Percentiles rank a stretch among this genome's conserved stretches.
These are phyloP conservation scores for Xylaria longipes DNA, from an alignment of 495 filamentous ascomycete species.

Conservation along the genomic window DNA sequence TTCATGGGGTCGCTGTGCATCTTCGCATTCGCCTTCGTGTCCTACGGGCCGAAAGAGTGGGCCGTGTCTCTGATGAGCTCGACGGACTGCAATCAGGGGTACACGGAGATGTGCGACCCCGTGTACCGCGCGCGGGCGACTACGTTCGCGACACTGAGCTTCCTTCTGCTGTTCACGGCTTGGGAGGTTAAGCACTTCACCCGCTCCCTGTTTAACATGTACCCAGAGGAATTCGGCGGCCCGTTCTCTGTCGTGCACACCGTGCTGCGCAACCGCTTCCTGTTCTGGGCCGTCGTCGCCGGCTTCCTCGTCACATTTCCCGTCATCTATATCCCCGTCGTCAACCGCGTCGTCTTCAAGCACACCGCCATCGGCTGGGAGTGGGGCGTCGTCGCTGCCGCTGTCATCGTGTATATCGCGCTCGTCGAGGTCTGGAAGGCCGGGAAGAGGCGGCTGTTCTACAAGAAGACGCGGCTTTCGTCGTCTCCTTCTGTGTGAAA, in stretches of 20 bases:
- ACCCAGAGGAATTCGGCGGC: constrained; percentile 50
- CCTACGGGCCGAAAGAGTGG: constrained; percentile 51
- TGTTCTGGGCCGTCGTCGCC: constrained; percentile 62
- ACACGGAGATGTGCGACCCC: constrained; percentile 50
- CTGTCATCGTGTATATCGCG: constrained; percentile 51
- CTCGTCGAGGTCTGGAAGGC: constrained; percentile 63
- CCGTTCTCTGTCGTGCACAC: constrained; percentile 54
- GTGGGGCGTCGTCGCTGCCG: constrained; percentile 62
- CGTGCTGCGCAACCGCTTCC: constrained; percentile 62
- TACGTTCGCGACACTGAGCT: constrained; percentile 69
- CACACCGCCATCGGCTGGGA: constrained; percentile 64
- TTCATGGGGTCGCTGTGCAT: constrained; percentile 64
- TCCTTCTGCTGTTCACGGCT: constrained; percentile 62
- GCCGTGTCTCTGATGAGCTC: constrained; percentile 34
- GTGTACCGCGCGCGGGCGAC: constrained; percentile 73
- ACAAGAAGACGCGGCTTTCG: not conserved
- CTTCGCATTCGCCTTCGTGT: constrained; percentile 55
- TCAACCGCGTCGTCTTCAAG: constrained; percentile 63
- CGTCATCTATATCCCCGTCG: constrained; percentile 61
- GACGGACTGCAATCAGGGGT: constrained; percentile 57
- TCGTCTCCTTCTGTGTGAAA: not conserved
- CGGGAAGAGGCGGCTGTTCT: constrained; percentile 44
- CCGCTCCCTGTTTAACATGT: constrained; percentile 59
- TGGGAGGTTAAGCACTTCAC: constrained; percentile 66
- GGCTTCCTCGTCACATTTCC: constrained; percentile 65